Evolutionary conservation across 306 rosid genomes (phyloP), one percentile per base, ranked within the genome.

Genomic region (Hylodesmum podocarpum): DNA sequence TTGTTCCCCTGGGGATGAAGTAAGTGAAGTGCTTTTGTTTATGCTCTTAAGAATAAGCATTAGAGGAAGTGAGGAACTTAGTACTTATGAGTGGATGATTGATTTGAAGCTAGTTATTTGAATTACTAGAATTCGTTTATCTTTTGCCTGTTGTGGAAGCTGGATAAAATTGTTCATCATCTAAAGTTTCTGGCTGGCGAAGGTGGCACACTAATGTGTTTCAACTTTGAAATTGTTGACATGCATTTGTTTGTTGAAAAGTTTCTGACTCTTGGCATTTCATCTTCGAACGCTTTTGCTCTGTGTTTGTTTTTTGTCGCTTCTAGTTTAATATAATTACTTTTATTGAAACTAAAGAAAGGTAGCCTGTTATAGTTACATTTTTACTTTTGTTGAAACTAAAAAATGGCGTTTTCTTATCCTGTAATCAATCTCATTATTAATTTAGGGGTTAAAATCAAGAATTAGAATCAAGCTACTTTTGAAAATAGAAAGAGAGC

Each of bases 1-100:
- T 80, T 95, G 97, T 76, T 82, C 97, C 24, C 97, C 99, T 0
- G 96, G 97, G 24, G 97, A 95, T 63, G 97, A 95, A 91, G 99
- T 92, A 39, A 41, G 37, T 68, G 36, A 43, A 31, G n/a, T 7
- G 61, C 9, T 61, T 31, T 15, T 22, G 28, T 53, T 65, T 22
- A 8, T n/a, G 8, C 53, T 63, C 55, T 47, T 47, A 36, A 40
- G 15, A 49, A 34, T 49, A 15, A 41, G 39, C 24, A 10, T 27
- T 51, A 51, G 16, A 73, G 25, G n/a, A 67, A 41, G 29, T 65
- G 16, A 73, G 25, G n/a, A 67, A 41, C 37, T 65, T 5, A 34
- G 47, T 57, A 24, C 47, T 67, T 72, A 11, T 29, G 55, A 22
- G 21, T 34, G 6, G 49, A 46, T 49, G 24, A 40, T 57, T 22